phyloP scores from a whole-genome alignment of 2,329 filamentous ascomycete species.

The Arthroderma sp. region DNA sequence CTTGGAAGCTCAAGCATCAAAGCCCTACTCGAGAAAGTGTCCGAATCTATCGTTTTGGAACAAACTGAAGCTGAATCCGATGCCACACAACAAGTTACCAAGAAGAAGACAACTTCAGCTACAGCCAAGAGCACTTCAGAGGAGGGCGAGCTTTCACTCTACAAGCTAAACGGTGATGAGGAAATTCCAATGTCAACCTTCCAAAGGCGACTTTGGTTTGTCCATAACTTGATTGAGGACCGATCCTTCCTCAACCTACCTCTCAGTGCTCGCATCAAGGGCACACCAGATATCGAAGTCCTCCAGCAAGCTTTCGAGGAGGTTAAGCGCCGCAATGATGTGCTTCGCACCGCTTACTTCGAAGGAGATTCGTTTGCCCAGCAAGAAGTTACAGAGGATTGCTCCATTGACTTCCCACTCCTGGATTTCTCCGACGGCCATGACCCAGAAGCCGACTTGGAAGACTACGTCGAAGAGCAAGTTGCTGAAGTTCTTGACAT shows the following conservation, averaged over 20 bases:
- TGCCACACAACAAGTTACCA: background rate
- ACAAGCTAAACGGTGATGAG: slow-evolving; percentile 6
- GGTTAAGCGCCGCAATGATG: slow-evolving; percentile 11
- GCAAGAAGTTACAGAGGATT: slow-evolving; percentile 11
- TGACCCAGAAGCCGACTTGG: slow-evolving; percentile 9
- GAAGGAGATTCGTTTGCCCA: slow-evolving; percentile 16
- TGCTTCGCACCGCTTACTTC: slow-evolving; percentile 13
- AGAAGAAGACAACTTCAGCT: background rate
- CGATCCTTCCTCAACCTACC: slow-evolving; percentile 14
- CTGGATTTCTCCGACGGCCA: slow-evolving; percentile 11
- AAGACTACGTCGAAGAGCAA: slow-evolving; percentile 7
- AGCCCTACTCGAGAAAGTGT: slow-evolving; percentile 12
- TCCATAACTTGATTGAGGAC: slow-evolving; percentile 15
- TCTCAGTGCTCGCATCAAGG: slow-evolving; percentile 10
- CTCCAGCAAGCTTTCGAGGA: slow-evolving; percentile 10
- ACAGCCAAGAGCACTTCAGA: background rate
- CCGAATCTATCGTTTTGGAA: slow-evolving; percentile 1
- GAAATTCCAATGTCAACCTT: slow-evolving; percentile 16
- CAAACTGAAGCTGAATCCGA: slow-evolving; percentile 1
- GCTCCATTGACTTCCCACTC: slow-evolving; percentile 8
- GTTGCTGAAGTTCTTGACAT: slow-evolving; percentile 9
- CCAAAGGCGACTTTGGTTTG: slow-evolving; percentile 15
- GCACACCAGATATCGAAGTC: slow-evolving; percentile 7
- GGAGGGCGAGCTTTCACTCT: slow-evolving; percentile 8
- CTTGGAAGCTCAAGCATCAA: slow-evolving; percentile 14